phyloP scores from a whole-genome alignment of 768 basidiomycete species.

The Tulasnella sp. region DNA sequence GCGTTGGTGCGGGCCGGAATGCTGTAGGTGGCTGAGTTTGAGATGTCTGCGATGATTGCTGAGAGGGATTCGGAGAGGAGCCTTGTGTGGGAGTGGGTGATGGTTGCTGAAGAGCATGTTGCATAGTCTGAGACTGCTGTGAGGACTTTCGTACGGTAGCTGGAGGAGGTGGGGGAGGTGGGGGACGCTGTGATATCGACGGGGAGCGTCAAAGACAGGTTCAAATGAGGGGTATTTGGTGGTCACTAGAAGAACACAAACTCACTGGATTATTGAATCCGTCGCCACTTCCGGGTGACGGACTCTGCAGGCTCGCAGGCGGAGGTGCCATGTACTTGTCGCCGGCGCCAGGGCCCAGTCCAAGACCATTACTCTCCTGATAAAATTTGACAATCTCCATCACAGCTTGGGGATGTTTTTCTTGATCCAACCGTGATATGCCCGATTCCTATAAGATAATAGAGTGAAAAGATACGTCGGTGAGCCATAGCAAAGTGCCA shows the following conservation, averaged over 20 bases:
- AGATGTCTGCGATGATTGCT: conserved; percentile 44
- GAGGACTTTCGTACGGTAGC: background rate
- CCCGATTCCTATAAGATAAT: conserved; percentile 54
- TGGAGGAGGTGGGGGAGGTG: conserved; percentile 23
- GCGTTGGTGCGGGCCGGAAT: conserved; percentile 19
- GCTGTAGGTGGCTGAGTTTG: background rate
- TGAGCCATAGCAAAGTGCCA: no score
- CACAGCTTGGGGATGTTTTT: conserved; percentile 94
- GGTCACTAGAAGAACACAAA: conserved; percentile 19
- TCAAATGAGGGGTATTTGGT: background rate
- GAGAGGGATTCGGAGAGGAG: conserved; percentile 63
- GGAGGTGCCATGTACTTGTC: conserved; percentile 11
- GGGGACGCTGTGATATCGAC: conserved; percentile 26
- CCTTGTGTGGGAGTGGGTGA: conserved; percentile 25
- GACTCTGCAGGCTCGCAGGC: conserved; percentile 2
- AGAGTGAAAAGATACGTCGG: background rate
- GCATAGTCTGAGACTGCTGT: conserved; percentile 24
- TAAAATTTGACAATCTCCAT: conserved; percentile 99
- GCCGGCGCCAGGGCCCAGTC: conserved; percentile 36
- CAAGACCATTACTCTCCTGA: conserved; percentile 60
- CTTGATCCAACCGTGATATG: conserved; percentile 88
- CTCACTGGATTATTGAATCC: conserved; percentile 48
- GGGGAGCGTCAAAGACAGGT: conserved; percentile 27
- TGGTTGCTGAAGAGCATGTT: conserved; percentile 39
- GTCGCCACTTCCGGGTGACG: conserved; percentile 32